Base-by-base conservation (phyloP, 805 yeast genomes). In the Yarrowia yakushimensis region DNA sequence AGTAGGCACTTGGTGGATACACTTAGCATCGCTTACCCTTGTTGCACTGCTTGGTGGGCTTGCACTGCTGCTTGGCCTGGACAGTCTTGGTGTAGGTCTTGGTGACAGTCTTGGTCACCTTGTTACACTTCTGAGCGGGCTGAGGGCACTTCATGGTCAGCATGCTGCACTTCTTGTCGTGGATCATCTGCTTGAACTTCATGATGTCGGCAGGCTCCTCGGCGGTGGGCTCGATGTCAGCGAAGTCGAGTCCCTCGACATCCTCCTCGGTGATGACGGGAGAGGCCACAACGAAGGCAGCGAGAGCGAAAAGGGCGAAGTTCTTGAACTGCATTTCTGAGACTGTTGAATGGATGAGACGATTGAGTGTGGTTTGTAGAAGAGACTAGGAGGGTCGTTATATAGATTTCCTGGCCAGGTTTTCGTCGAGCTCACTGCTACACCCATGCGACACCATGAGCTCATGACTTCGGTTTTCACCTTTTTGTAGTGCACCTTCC, bases 11-110 rank as follows among this genome's bases (percentile, higher is more conserved):
- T n/a, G n/a, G n/a, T n/a, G n/a, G n/a, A 7, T 7, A 17, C 17
- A 41, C 45, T 15, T 45, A 45, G 52, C 52, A 45, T 28, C 52
- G 52, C 18, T 13, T 45, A 10, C 36, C 36, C 31, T 20, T 18
- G 18, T 41, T 23, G 45, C 22, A 13, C n/a, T 39, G 43, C 27
- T 39, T 20, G 27, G 42, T 37, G 36, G 55, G 55, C 55, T 48
- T 48, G 55, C 55, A 48, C 55, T 48, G 55, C 55, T 48, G 55
- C 39, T 48, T 48, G 39, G 30, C 39, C 55, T 45, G 52, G 27
- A 48, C 55, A 9, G 55, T 48, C 55, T 48, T 48, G 28, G 55
- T 48, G 30, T 31, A 30, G n/a, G 30, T 31, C 55, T 48, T 48
- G 55, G 55, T 48, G 28, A 48, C 55, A 9, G 55, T 48, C 55